Conservation (phyloP, 257 asterid genomes). For the Buddleja alternifolia region DNA sequence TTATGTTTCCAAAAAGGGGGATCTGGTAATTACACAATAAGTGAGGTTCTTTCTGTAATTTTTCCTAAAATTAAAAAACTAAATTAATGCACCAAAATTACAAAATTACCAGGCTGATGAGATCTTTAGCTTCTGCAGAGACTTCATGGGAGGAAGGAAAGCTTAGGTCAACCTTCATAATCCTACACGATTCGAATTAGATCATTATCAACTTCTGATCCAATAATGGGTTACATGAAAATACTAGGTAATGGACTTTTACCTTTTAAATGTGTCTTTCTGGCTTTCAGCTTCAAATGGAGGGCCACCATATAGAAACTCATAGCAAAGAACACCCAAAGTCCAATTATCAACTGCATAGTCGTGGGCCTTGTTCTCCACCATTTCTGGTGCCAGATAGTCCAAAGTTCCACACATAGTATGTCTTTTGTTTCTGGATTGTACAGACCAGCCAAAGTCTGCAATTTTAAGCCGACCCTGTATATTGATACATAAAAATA, state of each 20-base stretch:
- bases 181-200: conserved; percentile 46
- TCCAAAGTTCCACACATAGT: conserved; percentile 97
- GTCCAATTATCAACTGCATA: conserved; percentile 96
- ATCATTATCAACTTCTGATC: conserved; percentile 16
- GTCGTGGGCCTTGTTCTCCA: conserved; percentile 88
- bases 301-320: conserved; percentile 81
- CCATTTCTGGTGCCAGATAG: conserved; percentile 98
- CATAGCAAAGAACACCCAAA: conserved; percentile 84
- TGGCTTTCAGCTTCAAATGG: conserved; percentile 94
- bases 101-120: conserved; percentile 67
- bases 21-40: too few relatives aligned
- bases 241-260: neutral
- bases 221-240: conserved; percentile 12
- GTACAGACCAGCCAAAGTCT: conserved; percentile 98
- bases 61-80: neutral
- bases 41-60: too few relatives aligned
- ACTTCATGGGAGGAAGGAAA: conserved; percentile 69
- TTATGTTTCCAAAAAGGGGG: too few relatives aligned
- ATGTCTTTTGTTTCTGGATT: conserved; percentile 76
- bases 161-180: conserved; percentile 82
- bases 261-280: conserved; percentile 84
- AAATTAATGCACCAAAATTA: conserved; percentile 5
- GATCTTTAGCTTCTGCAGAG: conserved; percentile 77
- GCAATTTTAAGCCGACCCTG: conserved; percentile 92
- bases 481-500: conserved; percentile 21